Percentiles rank a stretch among this genome's conserved stretches.
These are phyloP conservation scores for Auricularia heimuer DNA, from an alignment of 768 basidiomycete genomes.

Conservation along the genomic window DNA sequence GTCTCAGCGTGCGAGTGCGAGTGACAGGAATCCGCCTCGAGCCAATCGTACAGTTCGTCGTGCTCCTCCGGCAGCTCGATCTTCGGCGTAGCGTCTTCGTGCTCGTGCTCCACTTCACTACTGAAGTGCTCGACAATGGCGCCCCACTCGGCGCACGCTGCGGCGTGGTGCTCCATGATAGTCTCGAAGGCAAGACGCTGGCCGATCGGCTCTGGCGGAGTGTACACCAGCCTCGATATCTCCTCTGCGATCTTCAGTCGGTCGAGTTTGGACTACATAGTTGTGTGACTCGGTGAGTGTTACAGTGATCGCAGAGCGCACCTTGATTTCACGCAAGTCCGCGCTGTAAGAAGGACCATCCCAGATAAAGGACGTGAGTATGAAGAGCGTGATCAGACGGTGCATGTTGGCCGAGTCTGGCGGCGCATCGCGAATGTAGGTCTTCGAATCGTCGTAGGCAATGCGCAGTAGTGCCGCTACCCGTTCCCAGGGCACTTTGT, in stretches of 20 bases:
- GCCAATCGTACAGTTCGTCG: slow-evolving; percentile 50
- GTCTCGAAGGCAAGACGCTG: slow-evolving; percentile 43
- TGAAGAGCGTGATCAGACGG: slow-evolving; percentile 49
- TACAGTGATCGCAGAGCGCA: slow-evolving; percentile 15
- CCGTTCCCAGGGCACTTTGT: slow-evolving; percentile 40
- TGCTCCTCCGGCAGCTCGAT: slow-evolving; percentile 20
- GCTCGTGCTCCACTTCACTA: slow-evolving; percentile 14
- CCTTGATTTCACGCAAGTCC: slow-evolving; percentile 43
- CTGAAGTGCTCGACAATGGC: slow-evolving; percentile 28
- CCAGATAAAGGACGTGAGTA: slow-evolving; percentile 42
- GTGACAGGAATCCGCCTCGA: slow-evolving; percentile 33
- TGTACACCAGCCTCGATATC: slow-evolving; percentile 33
- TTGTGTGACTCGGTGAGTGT: background rate
- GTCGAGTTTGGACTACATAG: slow-evolving; percentile 4
- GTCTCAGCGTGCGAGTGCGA: slow-evolving; percentile 10
- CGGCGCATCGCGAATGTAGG: slow-evolving; percentile 44
- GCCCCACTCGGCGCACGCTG: slow-evolving; percentile 6
- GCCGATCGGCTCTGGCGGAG: slow-evolving; percentile 39
- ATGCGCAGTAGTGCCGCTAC: slow-evolving; percentile 52
- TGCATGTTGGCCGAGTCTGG: slow-evolving; percentile 55
- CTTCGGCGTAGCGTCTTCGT: slow-evolving; percentile 14
- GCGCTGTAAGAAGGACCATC: slow-evolving; percentile 39
- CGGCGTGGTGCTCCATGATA: slow-evolving; percentile 35
- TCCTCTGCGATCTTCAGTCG: slow-evolving; percentile 45
- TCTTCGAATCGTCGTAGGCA: slow-evolving; percentile 50